Evolutionary conservation across 331 rosid species (phyloP).

Genomic region (Rhamnella rubrinervis): DNA sequence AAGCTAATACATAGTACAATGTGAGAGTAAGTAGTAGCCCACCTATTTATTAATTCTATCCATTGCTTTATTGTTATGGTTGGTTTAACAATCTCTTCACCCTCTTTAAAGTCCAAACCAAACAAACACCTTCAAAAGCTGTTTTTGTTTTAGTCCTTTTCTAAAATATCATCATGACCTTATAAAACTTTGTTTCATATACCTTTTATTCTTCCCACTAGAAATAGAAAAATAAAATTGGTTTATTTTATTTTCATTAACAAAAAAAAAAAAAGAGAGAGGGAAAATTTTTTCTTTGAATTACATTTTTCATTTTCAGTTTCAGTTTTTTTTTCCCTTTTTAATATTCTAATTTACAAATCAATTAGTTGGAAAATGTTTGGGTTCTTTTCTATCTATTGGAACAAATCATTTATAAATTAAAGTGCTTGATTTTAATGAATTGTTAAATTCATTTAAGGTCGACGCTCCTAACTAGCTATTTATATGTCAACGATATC

Average conservation of each 20-base stretch:
- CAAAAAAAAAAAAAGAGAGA: not conserved
- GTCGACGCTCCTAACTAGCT: no score
- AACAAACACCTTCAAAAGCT: not conserved
- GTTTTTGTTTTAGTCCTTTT: not conserved
- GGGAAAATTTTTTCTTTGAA: no score
- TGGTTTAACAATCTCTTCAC: conserved; percentile 6
- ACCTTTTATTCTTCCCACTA: not conserved
- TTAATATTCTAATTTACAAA: no score
- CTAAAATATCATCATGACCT: not conserved
- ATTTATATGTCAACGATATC: no score
- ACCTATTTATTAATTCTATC: not conserved
- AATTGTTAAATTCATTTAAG: no score
- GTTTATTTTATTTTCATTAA: not conserved
- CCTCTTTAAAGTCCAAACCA: not conserved
- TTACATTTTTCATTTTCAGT: no score
- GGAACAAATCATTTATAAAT: no score
- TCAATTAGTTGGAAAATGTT: no score
- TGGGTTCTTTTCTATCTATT: no score
- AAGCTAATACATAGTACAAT: not conserved
- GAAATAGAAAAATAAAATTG: not conserved
- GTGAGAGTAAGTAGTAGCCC: not conserved
- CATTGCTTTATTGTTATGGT: not conserved
- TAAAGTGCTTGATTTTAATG: no score
- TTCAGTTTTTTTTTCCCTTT: no score
- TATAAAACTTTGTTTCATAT: not conserved